A percentile compares a stretch with the other conserved stretches of the same genome.
Conservation (phyloP, 2,329 filamentous ascomycete genomes). For the Rutstroemia sydowiana region DNA sequence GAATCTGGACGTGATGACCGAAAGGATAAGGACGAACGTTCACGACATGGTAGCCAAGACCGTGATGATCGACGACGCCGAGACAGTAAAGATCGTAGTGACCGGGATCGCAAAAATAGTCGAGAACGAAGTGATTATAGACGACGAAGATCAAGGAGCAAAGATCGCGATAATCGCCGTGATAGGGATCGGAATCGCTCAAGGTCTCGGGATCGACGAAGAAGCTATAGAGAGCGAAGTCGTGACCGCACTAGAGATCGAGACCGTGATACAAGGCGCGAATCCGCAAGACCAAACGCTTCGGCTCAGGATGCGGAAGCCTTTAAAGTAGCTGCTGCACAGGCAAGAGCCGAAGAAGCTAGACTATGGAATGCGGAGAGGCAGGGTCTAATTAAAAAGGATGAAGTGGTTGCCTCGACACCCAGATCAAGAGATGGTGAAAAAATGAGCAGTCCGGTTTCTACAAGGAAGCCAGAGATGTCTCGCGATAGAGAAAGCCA, state of each 20-base stretch:
- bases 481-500: conserved; percentile 27
- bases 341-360: conserved; percentile 56
- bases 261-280: conserved; percentile 13
- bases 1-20: neutral
- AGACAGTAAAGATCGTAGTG: conserved; percentile 12
- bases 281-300: conserved; percentile 7
- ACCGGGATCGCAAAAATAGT: conserved; percentile 24
- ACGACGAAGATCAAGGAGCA: conserved; percentile 15
- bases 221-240: conserved; percentile 21
- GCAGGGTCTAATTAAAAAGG: conserved; percentile 39
- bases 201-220: conserved; percentile 19
- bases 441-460: conserved; percentile 19
- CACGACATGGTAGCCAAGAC: conserved; percentile 6
- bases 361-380: conserved; percentile 53
- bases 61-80: conserved; percentile 12
- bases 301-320: conserved; percentile 16
- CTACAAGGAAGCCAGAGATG: conserved; percentile 24
- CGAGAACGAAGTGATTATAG: conserved; percentile 25
- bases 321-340: conserved; percentile 53
- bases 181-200: conserved; percentile 14
- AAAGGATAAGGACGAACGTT: conserved; percentile 12
- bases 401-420: conserved; percentile 10
- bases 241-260: conserved; percentile 20
- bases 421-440: conserved; percentile 17
- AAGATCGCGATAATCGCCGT: conserved; percentile 28